Conservation (phyloP, 2,329 filamentous ascomycete genomes). For the Thyridium curvatum region DNA sequence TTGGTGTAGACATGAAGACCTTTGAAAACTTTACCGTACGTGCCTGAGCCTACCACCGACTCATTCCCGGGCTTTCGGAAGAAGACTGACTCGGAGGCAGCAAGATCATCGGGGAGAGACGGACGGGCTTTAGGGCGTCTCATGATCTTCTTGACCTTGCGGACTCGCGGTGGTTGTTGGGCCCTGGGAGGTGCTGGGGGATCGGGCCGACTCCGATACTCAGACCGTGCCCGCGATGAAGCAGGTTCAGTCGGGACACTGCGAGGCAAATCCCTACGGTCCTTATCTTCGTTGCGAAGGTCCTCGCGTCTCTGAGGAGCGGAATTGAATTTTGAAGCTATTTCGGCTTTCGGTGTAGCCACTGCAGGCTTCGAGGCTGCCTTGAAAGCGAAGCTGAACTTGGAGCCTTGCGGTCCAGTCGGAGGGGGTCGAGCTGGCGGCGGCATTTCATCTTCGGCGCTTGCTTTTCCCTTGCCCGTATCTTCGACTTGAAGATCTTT, state of each 20-base stretch:
- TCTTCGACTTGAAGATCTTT: slow-evolving; percentile 63
- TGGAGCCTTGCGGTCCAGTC: slow-evolving; percentile 52
- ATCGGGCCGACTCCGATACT: slow-evolving; percentile 7
- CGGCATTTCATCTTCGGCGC: slow-evolving; percentile 38
- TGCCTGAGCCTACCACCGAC: slow-evolving; percentile 91
- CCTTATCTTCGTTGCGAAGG: slow-evolving; percentile 17
- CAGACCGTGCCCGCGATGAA: slow-evolving; percentile 31
- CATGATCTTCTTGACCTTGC: slow-evolving; percentile 61
- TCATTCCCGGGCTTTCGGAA: slow-evolving; percentile 96
- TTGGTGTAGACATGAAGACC: slow-evolving; percentile 89
- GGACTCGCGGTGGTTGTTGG: slow-evolving; percentile 40
- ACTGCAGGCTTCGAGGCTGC: slow-evolving; percentile 54
- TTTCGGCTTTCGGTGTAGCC: slow-evolving; percentile 56
- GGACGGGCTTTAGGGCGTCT: slow-evolving; percentile 68
- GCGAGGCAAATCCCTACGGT: slow-evolving; percentile 37
- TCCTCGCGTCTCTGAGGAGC: slow-evolving; percentile 41
- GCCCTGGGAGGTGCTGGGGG: slow-evolving; percentile 12
- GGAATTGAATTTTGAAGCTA: slow-evolving; percentile 63
- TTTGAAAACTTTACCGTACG: slow-evolving; percentile 94
- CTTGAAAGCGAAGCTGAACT: slow-evolving; percentile 94
- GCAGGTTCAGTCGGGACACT: slow-evolving; percentile 49
- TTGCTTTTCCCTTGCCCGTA: slow-evolving; percentile 31
- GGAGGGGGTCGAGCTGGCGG: slow-evolving; percentile 46
- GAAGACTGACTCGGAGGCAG: slow-evolving; percentile 81
- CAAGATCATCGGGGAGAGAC: slow-evolving; percentile 63